These are phyloP conservation scores for Calvatia gigantea DNA, from an alignment of 768 basidiomycete species.

Conservation along the genomic window DNA sequence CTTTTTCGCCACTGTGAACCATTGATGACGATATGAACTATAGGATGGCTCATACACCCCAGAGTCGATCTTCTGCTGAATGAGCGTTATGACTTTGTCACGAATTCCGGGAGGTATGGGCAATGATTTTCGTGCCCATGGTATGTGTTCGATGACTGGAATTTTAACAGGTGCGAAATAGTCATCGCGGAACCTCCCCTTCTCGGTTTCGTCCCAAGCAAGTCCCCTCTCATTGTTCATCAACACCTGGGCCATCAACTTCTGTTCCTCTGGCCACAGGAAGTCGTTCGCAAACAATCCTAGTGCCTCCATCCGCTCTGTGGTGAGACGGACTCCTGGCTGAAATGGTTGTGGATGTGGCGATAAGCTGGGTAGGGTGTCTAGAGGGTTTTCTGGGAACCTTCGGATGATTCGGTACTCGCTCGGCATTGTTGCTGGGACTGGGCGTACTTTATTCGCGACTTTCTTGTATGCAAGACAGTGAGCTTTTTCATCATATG, in stretches of 20 bases:
- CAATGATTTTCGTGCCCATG: conserved; percentile 31
- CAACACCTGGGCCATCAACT: background rate
- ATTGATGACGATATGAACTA: conserved; percentile 30
- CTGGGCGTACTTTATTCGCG: conserved; percentile 5
- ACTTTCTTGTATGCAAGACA: conserved; percentile 10
- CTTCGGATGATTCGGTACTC: background rate
- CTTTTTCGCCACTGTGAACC: conserved; percentile 38
- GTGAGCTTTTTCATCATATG: background rate
- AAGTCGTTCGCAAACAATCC: background rate
- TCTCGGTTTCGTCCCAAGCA: conserved; percentile 16
- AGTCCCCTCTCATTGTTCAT: background rate
- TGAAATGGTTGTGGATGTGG: background rate
- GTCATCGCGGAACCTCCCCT: conserved; percentile 10
- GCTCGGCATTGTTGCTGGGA: conserved; percentile 1
- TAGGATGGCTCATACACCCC: conserved; percentile 35
- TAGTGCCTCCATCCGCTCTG: background rate
- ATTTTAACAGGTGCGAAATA: conserved; percentile 20
- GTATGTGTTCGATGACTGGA: conserved; percentile 28
- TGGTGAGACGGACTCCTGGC: background rate
- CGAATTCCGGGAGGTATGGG: conserved; percentile 32
- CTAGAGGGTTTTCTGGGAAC: background rate
- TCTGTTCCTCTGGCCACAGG: background rate
- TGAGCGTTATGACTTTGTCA: conserved; percentile 24
- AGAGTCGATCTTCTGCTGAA: conserved; percentile 29
- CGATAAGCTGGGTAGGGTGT: background rate